phyloP scores from a whole-genome alignment of 202 grass and related monocot genomes.

The Carex arenaria region DNA sequence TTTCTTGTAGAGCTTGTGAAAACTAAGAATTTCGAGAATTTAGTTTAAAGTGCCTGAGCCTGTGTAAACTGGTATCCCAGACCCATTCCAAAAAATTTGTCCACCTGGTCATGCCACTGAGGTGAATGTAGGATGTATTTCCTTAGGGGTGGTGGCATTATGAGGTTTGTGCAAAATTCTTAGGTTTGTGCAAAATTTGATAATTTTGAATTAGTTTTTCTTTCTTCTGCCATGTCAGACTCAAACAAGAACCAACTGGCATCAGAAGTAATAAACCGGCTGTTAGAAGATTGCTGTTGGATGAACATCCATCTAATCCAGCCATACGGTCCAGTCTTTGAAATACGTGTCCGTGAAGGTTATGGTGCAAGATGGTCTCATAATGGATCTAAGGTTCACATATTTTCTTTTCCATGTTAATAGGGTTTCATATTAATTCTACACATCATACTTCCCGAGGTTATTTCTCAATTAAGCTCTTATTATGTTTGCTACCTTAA shows the following conservation, averaged over 20 bases:
- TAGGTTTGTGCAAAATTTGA: not conserved
- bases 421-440: not conserved
- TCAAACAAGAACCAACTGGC: conserved; percentile 55
- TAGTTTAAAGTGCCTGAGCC: not conserved
- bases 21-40: not conserved
- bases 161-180: not conserved
- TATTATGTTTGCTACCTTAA: not conserved
- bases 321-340: conserved; percentile 62
- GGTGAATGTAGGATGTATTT: not conserved
- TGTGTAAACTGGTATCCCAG: not conserved
- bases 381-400: conserved; percentile 67
- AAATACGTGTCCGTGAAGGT: conserved; percentile 77
- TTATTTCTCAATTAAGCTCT: not conserved
- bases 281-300: conserved; percentile 63
- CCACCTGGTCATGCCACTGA: not conserved
- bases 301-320: conserved; percentile 81
- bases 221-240: conserved; percentile 36
- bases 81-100: not conserved
- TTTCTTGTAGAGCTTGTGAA: not conserved
- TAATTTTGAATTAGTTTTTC: not conserved
- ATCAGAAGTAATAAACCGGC: conserved; percentile 38
- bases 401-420: not conserved
- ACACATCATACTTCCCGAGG: not conserved
- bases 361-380: conserved; percentile 87
- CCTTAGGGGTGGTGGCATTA: not conserved